Base-by-base conservation (phyloP, 202 grass and related monocot species). In the Hordeum pubiflorum region DNA sequence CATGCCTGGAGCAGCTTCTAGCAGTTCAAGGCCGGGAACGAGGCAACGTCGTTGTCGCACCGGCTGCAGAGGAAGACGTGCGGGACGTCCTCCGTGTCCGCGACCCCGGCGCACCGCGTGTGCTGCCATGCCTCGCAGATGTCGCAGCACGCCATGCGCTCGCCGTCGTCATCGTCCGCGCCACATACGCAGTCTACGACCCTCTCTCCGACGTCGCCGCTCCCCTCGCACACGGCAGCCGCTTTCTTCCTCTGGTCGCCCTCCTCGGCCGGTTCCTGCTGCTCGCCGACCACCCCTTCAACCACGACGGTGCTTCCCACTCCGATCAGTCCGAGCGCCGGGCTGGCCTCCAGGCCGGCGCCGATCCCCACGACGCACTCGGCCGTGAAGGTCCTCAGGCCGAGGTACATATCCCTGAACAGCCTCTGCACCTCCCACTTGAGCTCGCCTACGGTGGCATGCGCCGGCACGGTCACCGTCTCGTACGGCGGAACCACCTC, bases 81-180 rank as follows among this genome's bases (percentile, higher is more conserved):
- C 26, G 90, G 94, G 8, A 75, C 62, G 13, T 91, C 89, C 5
- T 95, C 95, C 10, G 82, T 15, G 36, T 95, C 89, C 7, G 78
- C 73, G 63, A 93, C 79, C 70, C 90, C 80, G 0, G 77, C 82
- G 63, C 92, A 93, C 18, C 90, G 66, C 4, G 90, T 94, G 73
- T 95, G 95, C 75, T 98, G 88, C 95, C 88, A 93, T 64, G 80
- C 80, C 82, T 95, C 95, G 23, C 90, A 98, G 65, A 98, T 93
- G 72, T 94, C 88, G 27, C 95, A 98, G 78, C 90, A 94, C 54
- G 90, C 81, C 90, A 93, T 63, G 76, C 95, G 83, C 80, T 93
- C 92, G 27, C 90, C 95, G 37, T 94, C 92, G 50, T 94, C 92
- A 17, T 94, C 88, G 31, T 79, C 80, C 65, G 87, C 90, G 20